Evolutionary conservation across 768 basidiomycete species (phyloP), one percentile per base, ranked within the genome.

Genomic region (Exidia glandulosa): DNA sequence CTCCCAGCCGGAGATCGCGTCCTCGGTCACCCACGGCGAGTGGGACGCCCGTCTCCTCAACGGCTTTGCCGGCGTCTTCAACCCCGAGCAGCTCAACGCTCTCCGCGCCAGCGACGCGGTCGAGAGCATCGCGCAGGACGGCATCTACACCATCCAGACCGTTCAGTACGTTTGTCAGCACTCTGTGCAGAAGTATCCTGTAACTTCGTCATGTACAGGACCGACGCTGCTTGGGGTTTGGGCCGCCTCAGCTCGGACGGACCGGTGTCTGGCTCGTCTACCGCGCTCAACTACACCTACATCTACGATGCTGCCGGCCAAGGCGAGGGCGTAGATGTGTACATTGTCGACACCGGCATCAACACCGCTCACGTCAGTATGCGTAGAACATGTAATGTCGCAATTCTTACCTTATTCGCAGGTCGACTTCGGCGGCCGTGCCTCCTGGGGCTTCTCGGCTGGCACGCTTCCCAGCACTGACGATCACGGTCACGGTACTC

Each of bases 401-500:
- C 34, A n/a, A 5, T 34, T 23, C 19, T 32, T n/a, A 31, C 37
- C 45, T 52, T 59, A 32, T 56, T 23, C 36, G 2, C 36, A 48
- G 59, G 48, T 30, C 19, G 58, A 41, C n/a, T 57, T 48, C 32
- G 23, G 33, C 16, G 32, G 54, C 13, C 45, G 50, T 13, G 56
- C 60, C 10, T 23, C 10, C 4, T 56, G 30, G 16, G 50, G 27
- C 2, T 36, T 32, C 19, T 37, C 32, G 45, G 55, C 55, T 41
- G 41, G 59, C 32, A 32, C 23, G 32, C 54, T 60, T n/a, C 52
- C 52, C 19, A 32, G n/a, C 13, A 29, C 33, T 29, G 63, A 64
- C 56, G 59, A 54, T 19, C 29, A 64, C 45, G 63, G 63, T 13
- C 63, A 64, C 47, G 62, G 61, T n/a, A 59, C 63, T 12, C 45